Evolutionary conservation across 2,329 filamentous ascomycete genomes (phyloP).

Genomic region (Penicillium crustosum): DNA sequence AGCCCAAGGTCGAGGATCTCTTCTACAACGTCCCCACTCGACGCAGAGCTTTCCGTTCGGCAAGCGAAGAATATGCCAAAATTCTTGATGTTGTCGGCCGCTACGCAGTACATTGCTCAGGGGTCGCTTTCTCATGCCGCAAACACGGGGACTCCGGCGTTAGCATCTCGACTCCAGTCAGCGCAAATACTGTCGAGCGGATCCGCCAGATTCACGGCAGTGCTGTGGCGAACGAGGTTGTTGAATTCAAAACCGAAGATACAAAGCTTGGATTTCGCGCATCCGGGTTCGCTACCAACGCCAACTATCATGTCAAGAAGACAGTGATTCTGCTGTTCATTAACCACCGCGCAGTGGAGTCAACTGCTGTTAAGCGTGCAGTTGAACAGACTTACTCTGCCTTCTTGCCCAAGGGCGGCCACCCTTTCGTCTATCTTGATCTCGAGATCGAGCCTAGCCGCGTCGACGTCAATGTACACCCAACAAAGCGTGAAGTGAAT

Average conservation of each 20-base stretch:
- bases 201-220: slow-evolving; percentile 89
- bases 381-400: slow-evolving; percentile 84
- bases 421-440: slow-evolving; percentile 90
- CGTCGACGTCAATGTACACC: slow-evolving; percentile 96
- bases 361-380: slow-evolving; percentile 79
- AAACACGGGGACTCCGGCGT: slow-evolving; percentile 87
- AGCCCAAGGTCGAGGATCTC: slow-evolving; percentile 71
- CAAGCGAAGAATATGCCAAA: slow-evolving; percentile 95
- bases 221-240: slow-evolving; percentile 80
- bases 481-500: slow-evolving; percentile 94
- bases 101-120: slow-evolving; percentile 86
- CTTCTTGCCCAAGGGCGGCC: slow-evolving; percentile 89
- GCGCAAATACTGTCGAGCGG: slow-evolving; percentile 71
- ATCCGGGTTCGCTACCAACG: slow-evolving; percentile 80
- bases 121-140: slow-evolving; percentile 95
- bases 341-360: slow-evolving; percentile 93
- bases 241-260: slow-evolving; percentile 71
- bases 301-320: slow-evolving; percentile 91
- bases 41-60: slow-evolving; percentile 82
- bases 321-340: slow-evolving; percentile 89
- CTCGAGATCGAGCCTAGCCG: slow-evolving; percentile 88
- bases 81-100: slow-evolving; percentile 92
- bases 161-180: slow-evolving; percentile 74
- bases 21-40: slow-evolving; percentile 96
- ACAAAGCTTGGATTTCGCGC: slow-evolving; percentile 81